Evolutionary conservation across 148 eudicot genomes (phyloP).

Genomic region (Selenicereus undatus): DNA sequence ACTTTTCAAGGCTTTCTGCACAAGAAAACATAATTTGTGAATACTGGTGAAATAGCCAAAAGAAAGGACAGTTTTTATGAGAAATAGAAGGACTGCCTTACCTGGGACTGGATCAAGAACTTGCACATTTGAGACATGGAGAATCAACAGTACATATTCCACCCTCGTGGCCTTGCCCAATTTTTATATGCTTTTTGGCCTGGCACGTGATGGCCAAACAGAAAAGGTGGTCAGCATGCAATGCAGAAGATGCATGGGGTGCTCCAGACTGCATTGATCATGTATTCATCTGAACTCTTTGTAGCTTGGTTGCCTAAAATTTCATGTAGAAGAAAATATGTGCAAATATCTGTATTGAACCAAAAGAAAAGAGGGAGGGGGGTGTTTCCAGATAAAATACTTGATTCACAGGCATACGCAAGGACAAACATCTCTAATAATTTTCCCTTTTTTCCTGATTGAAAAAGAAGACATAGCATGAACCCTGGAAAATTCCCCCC

Average conservation of each 20-base stretch:
- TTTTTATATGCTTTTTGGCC: slow-evolving; percentile 97
- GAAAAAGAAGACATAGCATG: too few species aligned
- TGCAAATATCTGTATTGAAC: too few species aligned
- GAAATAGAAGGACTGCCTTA: slow-evolving; percentile 25
- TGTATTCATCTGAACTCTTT: too few species aligned
- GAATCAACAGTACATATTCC: slow-evolving; percentile 95
- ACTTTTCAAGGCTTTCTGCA: slow-evolving; percentile 75
- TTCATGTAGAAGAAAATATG: too few species aligned
- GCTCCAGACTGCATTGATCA: too few species aligned
- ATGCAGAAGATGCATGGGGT: not conserved
- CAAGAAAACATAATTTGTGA: slow-evolving; percentile 20
- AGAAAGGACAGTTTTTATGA: not conserved
- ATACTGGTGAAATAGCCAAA: not conserved
- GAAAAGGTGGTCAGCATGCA: not conserved
- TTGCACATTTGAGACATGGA: slow-evolving; percentile 95
- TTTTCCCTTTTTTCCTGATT: too few species aligned
- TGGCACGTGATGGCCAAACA: slow-evolving; percentile 21
- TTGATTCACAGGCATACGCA: too few species aligned
- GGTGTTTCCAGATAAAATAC: too few species aligned
- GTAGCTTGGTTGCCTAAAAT: too few species aligned
- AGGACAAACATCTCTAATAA: too few species aligned
- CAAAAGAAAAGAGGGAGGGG: too few species aligned
- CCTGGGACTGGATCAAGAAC: slow-evolving; percentile 90
- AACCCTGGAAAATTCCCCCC: too few species aligned
- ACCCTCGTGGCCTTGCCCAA: slow-evolving; percentile 98